Base-by-base conservation (phyloP, 768 basidiomycete species). In the Serendipita vermifera region DNA sequence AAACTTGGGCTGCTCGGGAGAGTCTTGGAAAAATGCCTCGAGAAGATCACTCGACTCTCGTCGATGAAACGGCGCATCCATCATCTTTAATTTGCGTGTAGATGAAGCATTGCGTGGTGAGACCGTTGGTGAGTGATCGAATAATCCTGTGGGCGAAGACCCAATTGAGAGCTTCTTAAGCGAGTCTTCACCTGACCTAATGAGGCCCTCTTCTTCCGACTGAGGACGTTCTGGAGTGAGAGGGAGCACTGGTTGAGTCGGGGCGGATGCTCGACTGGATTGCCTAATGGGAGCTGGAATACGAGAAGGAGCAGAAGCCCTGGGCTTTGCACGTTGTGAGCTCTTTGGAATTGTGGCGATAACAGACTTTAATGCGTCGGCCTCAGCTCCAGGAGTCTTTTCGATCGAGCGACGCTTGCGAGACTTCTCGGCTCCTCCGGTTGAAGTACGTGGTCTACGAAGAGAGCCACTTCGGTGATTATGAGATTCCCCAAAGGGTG, bases 341-440 rank as follows among this genome's bases (percentile, higher is more conserved):
- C 31, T 15, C 22, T 9, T 29, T 51, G 46, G 7, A n/a, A n/a
- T n/a, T n/a, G n/a, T n/a, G n/a, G n/a, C n/a, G n/a, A n/a, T n/a
- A n/a, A n/a, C n/a, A n/a, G n/a, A n/a, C n/a, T n/a, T n/a, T 51
- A n/a, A 15, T 22, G 22, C 20, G 9, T 51, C 20, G 9, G 46
- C 20, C 32, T 22, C 27, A n/a, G 46, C 24, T 31, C 32, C 46
- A 15, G 17, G n/a, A 31, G 46, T 22, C 46, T 51, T 51, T 51
- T 51, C 46, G 24, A 51, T 22, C 29, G 46, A 51, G 27, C 46
- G 46, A 31, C 46, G 46, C 46, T 51, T 51, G 29, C 46, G 46
- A 20, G 46, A 51, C 29, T 51, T 22, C 17, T 51, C 46, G 32
- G 22, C n/a, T n/a, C n/a, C n/a, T n/a, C n/a, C n/a, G 20, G 46